Evolutionary conservation across 345 rosid genomes (phyloP).

Genomic region (Rhodamnia rubescens): DNA sequence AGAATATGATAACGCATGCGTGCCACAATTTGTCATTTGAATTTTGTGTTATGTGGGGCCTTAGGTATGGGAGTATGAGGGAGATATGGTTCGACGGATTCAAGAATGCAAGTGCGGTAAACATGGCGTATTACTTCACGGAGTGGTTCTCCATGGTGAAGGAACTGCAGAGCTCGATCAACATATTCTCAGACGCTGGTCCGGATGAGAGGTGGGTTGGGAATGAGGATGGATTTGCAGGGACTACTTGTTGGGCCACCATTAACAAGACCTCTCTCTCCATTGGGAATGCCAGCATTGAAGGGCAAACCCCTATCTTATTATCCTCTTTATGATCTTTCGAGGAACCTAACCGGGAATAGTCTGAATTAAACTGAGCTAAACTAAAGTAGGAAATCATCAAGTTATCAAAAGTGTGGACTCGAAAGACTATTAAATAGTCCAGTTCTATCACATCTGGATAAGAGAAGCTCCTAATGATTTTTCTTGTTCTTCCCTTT

Average conservation of each 20-base stretch:
- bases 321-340: too few species aligned
- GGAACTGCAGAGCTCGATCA: conserved; percentile 58
- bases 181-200: conserved; percentile 66
- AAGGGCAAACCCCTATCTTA: conserved; percentile 19
- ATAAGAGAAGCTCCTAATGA: background rate
- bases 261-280: conserved; percentile 46
- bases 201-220: conserved; percentile 71
- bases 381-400: too few species aligned
- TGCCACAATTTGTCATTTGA: background rate
- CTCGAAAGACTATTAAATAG: too few species aligned
- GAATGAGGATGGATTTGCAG: conserved; percentile 50
- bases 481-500: background rate
- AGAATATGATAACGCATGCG: background rate
- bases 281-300: conserved; percentile 48
- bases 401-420: too few species aligned
- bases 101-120: conserved; percentile 44
- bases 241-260: conserved; percentile 51
- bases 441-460: background rate
- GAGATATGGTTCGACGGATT: conserved; percentile 83
- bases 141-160: conserved; percentile 76
- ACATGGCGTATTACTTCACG: conserved; percentile 46
- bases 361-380: too few species aligned
- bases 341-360: too few species aligned
- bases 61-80: conserved; percentile 37
- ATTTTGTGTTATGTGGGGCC: background rate